Evolutionary conservation across 2,329 filamentous ascomycete genomes (phyloP), one percentile per base, ranked within the genome.

Genomic region (Neoscytalidium dimidiatum): DNA sequence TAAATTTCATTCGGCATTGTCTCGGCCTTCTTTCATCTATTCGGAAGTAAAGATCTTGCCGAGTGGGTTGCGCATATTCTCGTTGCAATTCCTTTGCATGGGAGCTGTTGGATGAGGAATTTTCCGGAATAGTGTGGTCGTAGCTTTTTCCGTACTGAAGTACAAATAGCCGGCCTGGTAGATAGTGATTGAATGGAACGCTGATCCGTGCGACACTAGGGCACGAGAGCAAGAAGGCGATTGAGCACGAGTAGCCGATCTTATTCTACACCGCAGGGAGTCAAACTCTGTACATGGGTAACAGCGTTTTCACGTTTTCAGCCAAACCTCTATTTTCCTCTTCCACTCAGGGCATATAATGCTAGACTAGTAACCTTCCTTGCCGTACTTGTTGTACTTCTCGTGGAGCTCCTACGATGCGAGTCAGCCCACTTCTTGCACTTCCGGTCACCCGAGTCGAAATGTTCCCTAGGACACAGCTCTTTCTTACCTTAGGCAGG

Each of bases 301-400:
- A 62, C 29, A 48, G 38, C 28, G 23, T 23, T 17, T 31, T 44
- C 38, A 23, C 41, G 35, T 51, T 26, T 31, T 41, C 31, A 38
- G n/a, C 53, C 51, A 56, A 49, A 41, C 43, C 49, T 66, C 57
- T 48, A 62, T 48, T 44, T n/a, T 53, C 48, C 23, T 41, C 26
- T 17, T 33, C 4, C 8, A 19, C 38, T 29, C 33, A 5, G 14
- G 1, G 4, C 21, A 17, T 51, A 41, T 8, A 13, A 57, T 44
- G 29, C 26, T 58, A 56, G 35, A 62, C 49, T 73, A 78, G 82
- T 91, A 98, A 72, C 92, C 94, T 72, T 98, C 95, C 88, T 98
- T 98, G 81, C 95, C 95, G 88, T 92, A 98, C 86, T 99, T 99
- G 91, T 99, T 99, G 88, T 90, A 98, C 84, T 90, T 91, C 73